Base-by-base conservation (phyloP, 2,329 filamentous ascomycete species). In the Alternaria viburni region DNA sequence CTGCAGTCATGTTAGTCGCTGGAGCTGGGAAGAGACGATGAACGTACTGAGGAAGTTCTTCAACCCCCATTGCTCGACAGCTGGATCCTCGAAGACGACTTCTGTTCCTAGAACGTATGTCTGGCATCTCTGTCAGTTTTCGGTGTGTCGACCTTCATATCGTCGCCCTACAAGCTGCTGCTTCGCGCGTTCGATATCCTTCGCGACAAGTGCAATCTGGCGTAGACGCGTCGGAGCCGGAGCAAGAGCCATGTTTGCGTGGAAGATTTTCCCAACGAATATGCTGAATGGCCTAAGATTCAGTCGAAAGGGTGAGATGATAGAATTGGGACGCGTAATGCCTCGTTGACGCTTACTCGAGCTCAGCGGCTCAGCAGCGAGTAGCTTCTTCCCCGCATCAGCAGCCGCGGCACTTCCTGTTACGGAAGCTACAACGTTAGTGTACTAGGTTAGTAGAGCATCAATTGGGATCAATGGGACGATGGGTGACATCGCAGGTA, bases 51-150 rank as follows among this genome's bases (percentile, higher is more conserved):
- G 64, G 61, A 82, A 74, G 65, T 83, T 83, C 64, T 79, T 76
- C 32, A 82, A 62, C 0, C 81, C 81, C 72, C 76, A 83, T 70
- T 79, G 75, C 15, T 60, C 74, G 4, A 83, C 80, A 3, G 63
- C 62, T 13, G 78, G 73, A 59, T 83, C 81, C 61, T 79, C 76
- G 45, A 77, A 82, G 9, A 82, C 69, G 15, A 83, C 78, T 59
- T 80, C 76, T 5, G 77, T 79, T n/a, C 76, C 79, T 6, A 83
- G 70, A 3, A 83, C 70, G 52, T 76, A 54, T 12, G 76, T 80
- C 77, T 80, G 13, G 6, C 5, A 7, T 47, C 10, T 13, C 17
- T 1, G 50, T 70, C 15, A 72, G 65, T 25, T 21, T 15, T 52
- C 3, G 15, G 4, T 0, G 36, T 30, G 19, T 9, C 10, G 8